Conservation (phyloP, 345 rosid genomes). For the Populus euphratica region DNA sequence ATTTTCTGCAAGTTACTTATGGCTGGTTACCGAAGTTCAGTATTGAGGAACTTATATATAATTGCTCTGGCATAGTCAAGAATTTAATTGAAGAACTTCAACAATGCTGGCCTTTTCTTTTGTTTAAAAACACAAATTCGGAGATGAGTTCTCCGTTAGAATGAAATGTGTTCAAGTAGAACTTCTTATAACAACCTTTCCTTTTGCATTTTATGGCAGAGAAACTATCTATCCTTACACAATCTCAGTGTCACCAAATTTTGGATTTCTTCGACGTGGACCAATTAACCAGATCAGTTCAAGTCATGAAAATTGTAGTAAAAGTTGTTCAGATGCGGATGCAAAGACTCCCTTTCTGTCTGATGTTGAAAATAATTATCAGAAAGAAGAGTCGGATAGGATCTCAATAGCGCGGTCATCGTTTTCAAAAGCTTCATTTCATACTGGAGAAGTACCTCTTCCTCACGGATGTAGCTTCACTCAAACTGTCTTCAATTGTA, state of each 20-base stretch:
- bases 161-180: too few relatives aligned
- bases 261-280: conserved; percentile 44
- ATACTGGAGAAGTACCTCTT: conserved; percentile 55
- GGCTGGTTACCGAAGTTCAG: too few relatives aligned
- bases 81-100: too few relatives aligned
- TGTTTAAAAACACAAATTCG: too few relatives aligned
- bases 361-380: conserved; percentile 27
- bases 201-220: conserved; percentile 31
- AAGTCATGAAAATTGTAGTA: conserved; percentile 26
- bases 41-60: too few relatives aligned
- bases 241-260: conserved; percentile 62
- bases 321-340: conserved; percentile 50
- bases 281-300: conserved; percentile 34
- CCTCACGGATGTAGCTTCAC: conserved; percentile 72
- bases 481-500: conserved; percentile 88
- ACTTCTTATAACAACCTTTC: too few relatives aligned
- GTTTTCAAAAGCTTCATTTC: conserved; percentile 59
- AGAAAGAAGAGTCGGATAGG: conserved; percentile 38
- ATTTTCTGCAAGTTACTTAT: too few relatives aligned
- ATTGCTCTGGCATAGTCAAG: too few relatives aligned
- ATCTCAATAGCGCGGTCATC: conserved; percentile 52
- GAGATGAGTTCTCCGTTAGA: too few relatives aligned
- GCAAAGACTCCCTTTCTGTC: conserved; percentile 51
- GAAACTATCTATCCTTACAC: conserved; percentile 75
- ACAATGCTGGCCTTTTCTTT: too few relatives aligned